These are phyloP conservation scores for Oehlia diaphana DNA, from an alignment of 192 early-diverging fungal genomes.

Conservation along the genomic window DNA sequence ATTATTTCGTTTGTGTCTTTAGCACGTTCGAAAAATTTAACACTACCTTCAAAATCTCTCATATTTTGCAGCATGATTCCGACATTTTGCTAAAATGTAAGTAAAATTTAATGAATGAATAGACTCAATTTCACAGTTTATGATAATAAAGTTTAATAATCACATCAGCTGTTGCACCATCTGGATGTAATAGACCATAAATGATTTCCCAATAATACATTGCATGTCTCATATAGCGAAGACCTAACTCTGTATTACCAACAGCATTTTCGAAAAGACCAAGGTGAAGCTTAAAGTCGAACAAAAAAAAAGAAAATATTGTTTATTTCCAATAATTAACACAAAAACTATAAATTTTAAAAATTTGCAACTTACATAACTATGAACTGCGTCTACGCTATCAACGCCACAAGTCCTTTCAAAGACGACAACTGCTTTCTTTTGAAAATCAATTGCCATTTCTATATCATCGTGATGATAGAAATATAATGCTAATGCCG, in stretches of 20 bases:
- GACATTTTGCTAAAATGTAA: conserved; percentile 56
- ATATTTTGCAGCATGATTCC: conserved; percentile 75
- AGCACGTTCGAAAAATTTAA: conserved; percentile 74
- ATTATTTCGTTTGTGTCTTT: conserved; percentile 63
- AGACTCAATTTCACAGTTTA: conserved; percentile 32
- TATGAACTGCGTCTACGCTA: conserved; percentile 80
- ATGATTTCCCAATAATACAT: conserved; percentile 80
- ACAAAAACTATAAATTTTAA: conserved; percentile 19
- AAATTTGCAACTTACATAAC: conserved; percentile 63
- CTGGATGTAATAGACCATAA: conserved; percentile 74
- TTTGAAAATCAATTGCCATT: conserved; percentile 67
- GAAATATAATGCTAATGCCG: conserved; percentile 78
- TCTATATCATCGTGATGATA: conserved; percentile 69
- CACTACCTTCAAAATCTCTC: conserved; percentile 56
- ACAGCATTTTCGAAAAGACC: conserved; percentile 86
- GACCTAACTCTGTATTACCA: conserved; percentile 68
- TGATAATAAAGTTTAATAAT: conserved; percentile 29
- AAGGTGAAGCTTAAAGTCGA: conserved; percentile 64
- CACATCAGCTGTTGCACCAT: conserved; percentile 82
- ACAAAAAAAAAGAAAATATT: neutral
- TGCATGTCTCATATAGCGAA: conserved; percentile 82
- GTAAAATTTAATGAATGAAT: conserved; percentile 29
- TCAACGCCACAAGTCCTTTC: conserved; percentile 90
- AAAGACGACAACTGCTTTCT: conserved; percentile 79
- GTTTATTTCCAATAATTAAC: neutral